Evolutionary conservation across 176 grass and related monocot species (phyloP), one percentile per base, ranked within the genome.

Genomic region (Phoenix dactylifera): DNA sequence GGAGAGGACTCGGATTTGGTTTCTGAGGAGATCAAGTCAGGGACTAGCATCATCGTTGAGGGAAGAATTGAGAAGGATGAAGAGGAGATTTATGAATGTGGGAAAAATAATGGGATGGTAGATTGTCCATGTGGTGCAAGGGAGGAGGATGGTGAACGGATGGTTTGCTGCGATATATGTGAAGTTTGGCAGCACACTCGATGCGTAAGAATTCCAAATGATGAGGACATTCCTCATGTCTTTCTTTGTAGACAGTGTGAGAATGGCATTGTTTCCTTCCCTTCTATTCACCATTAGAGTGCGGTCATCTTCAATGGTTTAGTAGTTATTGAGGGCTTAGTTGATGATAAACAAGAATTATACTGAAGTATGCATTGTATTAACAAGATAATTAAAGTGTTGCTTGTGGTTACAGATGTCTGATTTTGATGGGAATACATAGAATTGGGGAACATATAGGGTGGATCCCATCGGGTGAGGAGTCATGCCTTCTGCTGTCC

Each of bases 171-270:
- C 23, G 83, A 91, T 65, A 84, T 88, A 56, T 97, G 84, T 50
- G 93, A 87, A 76, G 70, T 72, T 49, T 97, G 81, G 93, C 78
- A 97, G 59, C 93, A 92, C 62, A 91, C 84, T 7, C 57, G 87
- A 24, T 88, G 87, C 52, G 69, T 64, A 0, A 73, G 84, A 63
- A 65, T 92, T 58, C 62, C 70, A 7, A 83, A 92, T 48, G 9
- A 68, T 6, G 87, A 92, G 5, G 79, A 83, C 6, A 52, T 63
- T 7, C 93, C 87, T 22, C 77, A 77, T 18, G 58, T 85, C 25
- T 97, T 97, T 62, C 70, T 92, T 14, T 92, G 93, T 60, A 75
- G 35, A 51, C 74, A 19, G 12, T 97, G 84, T 66, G 84, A 85
- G 62, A 85, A 74, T 57, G 78, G 73, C 17, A 80, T 88, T 9